These are phyloP conservation scores for Amanita pallidorosea DNA, from an alignment of 768 basidiomycete genomes.

Conservation along the genomic window DNA sequence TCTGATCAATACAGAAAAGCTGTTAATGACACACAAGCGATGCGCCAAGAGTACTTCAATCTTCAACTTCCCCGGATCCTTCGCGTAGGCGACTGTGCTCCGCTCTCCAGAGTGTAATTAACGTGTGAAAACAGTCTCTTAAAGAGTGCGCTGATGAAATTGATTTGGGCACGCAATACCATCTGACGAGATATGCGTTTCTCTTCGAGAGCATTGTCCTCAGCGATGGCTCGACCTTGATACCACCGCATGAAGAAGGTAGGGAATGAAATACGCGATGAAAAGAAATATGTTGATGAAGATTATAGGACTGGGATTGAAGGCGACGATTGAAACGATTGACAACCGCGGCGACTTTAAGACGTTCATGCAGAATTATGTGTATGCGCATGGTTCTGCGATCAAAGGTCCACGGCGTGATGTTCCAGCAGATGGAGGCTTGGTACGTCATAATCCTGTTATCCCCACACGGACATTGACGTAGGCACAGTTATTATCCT, in stretches of 20 bases:
- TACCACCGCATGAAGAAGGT: slow-evolving; percentile 70
- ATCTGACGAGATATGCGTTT: slow-evolving; percentile 89
- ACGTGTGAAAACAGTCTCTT: slow-evolving; percentile 42
- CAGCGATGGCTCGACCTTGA: slow-evolving; percentile 78
- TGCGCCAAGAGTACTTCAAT: slow-evolving; percentile 97
- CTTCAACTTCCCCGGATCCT: slow-evolving; percentile 91
- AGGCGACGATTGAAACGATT: slow-evolving; percentile 80
- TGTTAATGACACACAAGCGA: slow-evolving; percentile 77
- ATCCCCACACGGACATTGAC: slow-evolving; percentile 3
- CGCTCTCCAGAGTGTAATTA: not conserved
- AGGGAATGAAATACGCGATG: slow-evolving; percentile 8
- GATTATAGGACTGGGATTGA: slow-evolving; percentile 54
- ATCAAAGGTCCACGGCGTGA: slow-evolving; percentile 74
- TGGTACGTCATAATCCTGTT: slow-evolving; percentile 38
- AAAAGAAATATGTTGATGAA: not conserved
- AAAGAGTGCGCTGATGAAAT: slow-evolving; percentile 96
- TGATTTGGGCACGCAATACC: slow-evolving; percentile 97
- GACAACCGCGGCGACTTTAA: slow-evolving; percentile 95
- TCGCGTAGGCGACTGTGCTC: slow-evolving; percentile 47
- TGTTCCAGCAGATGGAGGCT: slow-evolving; percentile 86
- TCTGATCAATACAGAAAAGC: slow-evolving; percentile 89
- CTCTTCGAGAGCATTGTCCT: slow-evolving; percentile 86
- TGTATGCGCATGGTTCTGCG: slow-evolving; percentile 69
- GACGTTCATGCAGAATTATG: slow-evolving; percentile 95
- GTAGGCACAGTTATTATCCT: slow-evolving; percentile 45